Base-by-base conservation (phyloP, 2,329 filamentous ascomycete genomes). In the Fusarium veterinarium region DNA sequence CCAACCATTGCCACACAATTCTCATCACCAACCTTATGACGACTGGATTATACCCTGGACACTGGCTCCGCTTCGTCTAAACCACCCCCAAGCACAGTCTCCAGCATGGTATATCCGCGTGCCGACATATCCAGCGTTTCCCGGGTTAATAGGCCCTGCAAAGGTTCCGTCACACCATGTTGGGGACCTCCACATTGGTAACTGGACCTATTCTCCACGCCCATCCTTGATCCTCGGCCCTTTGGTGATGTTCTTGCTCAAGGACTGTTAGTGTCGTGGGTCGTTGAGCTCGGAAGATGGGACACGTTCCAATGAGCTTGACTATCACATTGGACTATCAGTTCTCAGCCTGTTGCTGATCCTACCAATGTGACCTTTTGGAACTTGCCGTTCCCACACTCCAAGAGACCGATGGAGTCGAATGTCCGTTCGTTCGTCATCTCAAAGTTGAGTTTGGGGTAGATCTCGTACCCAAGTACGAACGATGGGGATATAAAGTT, bases 51-150 rank as follows among this genome's bases (percentile, higher is more conserved):
- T 35, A 46, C 46, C 62, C 65, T 49, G 57, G 64, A 38, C 33
- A 63, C 61, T 45, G 61, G 57, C 48, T 67, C 69, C 69, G 72
- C 72, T 61, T 46, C 42, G 35, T 64, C 49, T 44, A 46, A 48
- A 53, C 37, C 67, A 46, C 33, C 59, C 33, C 64, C 41, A 49
- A 75, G 42, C 33, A 33, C 33, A 48, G 58, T 56, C 53, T 46
- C n/a, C 25, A 63, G 28, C 37, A 35, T 42, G 38, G 19, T 67
- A 59, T 40, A 64, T 71, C 49, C 56, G 60, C 42, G 64, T 73
- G 73, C 68, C 71, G 71, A 77, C 61, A 67, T 60, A 73, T 73
- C 72, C 71, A 76, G 64, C 45, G 53, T 38, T 28, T 58, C 45
- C 63, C 66, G 58, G 45, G 49, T 49, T 51, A 41, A 49, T 45